Evolutionary conservation across 1,139 yeast species (phyloP), one percentile per base, ranked within the genome.

Genomic region (Scheffersomyces insectosa): DNA sequence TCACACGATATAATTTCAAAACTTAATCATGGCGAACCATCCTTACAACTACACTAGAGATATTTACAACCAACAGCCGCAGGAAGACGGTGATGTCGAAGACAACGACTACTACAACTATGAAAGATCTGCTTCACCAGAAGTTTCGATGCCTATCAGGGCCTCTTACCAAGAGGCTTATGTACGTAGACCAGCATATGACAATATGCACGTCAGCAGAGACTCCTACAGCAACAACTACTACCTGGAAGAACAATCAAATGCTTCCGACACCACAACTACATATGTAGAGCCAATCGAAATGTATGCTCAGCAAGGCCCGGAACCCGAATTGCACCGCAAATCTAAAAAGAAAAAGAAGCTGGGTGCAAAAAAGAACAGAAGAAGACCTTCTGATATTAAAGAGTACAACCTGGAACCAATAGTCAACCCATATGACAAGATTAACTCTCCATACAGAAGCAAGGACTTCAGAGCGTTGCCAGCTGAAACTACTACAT

Each of bases 251-350:
- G 43, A 37, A 2, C 35, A 39, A 7, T 44, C 50, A 28, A 39
- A 40, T 33, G 39, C 44, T 36, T 40, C 46, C 4, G 46, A 46
- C 23, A 46, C 46, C 20, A 46, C 46, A 15, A 42, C 42, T 27
- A 46, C 50, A 14, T 46, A 44, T 30, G 50, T 46, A n/a, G 50
- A 46, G 11, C 41, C 37, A 11, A 15, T 28, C 4, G 46, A 43
- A 12, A 15, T 34, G 11, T 39, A 40, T 35, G 37, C 39, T 13
- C 48, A 44, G 13, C 44, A 41, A 15, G 23, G 28, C 15, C 35
- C 42, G 6, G 14, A 9, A 8, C 25, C 25, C 25, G 25, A 20
- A 8, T 20, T 8, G 8, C 5, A 20, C 25, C 25, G 25, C 25
- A 32, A 36, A 15, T 5, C 36, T 28, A 38, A 20, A 20, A 39